These are phyloP conservation scores for Pestalotiopsis sp. DNA, from an alignment of 2,329 filamentous ascomycete genomes.

Conservation along the genomic window DNA sequence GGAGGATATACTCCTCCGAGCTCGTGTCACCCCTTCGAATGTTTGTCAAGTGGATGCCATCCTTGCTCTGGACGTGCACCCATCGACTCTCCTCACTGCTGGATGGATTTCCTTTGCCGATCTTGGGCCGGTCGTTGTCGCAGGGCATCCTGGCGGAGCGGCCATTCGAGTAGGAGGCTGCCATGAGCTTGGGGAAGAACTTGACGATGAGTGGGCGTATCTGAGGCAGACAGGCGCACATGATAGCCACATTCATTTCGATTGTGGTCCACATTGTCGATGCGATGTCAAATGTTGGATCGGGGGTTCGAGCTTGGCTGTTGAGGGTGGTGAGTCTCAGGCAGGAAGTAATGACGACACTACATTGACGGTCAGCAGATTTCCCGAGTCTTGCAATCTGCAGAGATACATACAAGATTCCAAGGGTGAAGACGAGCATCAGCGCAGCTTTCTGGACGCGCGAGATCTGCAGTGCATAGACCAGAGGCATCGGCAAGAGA, in stretches of 20 bases:
- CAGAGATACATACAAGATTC: slow-evolving; percentile 36
- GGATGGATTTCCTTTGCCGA: slow-evolving; percentile 13
- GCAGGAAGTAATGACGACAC: slow-evolving; percentile 32
- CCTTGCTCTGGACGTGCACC: slow-evolving; percentile 17
- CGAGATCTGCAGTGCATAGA: slow-evolving; percentile 38
- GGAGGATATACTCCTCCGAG: slow-evolving; percentile 20
- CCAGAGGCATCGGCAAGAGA: slow-evolving; percentile 38
- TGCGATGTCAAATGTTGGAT: slow-evolving; percentile 30
- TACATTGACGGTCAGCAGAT: slow-evolving; percentile 7
- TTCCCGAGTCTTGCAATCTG: not conserved
- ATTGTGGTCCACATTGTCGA: slow-evolving; percentile 37
- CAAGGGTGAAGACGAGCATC: slow-evolving; percentile 39
- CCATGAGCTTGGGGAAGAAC: slow-evolving; percentile 28
- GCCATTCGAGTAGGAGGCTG: slow-evolving; percentile 18
- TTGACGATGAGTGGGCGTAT: slow-evolving; percentile 29
- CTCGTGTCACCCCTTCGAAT: slow-evolving; percentile 17
- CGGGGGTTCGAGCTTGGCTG: slow-evolving; percentile 25
- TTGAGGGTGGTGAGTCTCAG: slow-evolving; percentile 40
- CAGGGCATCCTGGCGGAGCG: slow-evolving; percentile 12
- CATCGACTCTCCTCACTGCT: slow-evolving; percentile 20
- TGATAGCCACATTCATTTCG: slow-evolving; percentile 37
- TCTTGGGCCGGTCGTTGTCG: slow-evolving; percentile 15
- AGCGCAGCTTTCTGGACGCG: slow-evolving; percentile 37
- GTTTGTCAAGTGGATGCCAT: slow-evolving; percentile 18
- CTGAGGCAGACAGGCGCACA: slow-evolving; percentile 36